Evolutionary conservation across 1,284 basidiomycete species (phyloP), one percentile per base, ranked within the genome.

Genomic region (Ceraceosorus guamensis): DNA sequence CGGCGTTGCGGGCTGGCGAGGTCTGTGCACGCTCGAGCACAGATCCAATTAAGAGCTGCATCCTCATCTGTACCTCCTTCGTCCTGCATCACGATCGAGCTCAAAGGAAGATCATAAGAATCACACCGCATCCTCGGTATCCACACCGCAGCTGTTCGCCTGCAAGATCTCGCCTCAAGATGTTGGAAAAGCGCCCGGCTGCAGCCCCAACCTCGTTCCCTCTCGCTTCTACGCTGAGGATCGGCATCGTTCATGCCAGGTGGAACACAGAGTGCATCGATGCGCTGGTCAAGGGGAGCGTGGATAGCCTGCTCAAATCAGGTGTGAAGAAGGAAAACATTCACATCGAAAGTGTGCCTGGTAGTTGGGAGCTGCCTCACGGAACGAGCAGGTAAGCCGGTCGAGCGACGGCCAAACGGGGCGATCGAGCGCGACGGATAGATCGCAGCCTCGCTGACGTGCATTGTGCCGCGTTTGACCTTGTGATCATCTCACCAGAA

Each of bases 291-390:
- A 78, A 81, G 0, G 91, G 91, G 46, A 83, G 87, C 7, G 78
- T 90, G 57, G 78, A 80, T 33, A 89, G 87, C 74, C 82, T 96
- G 65, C 87, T 84, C 78, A 85, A 85, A 68, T 81, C 83, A 39
- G 92, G 92, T 45, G 91, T 97, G 62, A 88, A 88, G 79, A 83
- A 88, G 57, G 82, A 83, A 72, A 93, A 96, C 74, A 95, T 97
- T 67, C 82, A 91, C 56, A 80, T 95, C 53, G 87, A 93, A 79
- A 87, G 85, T 32, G 91, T 98, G 1, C 92, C 93, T 0, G 93
- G 93, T 11, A 71, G 66, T 44, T 74, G 67, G 66, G 71, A 75
- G 60, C 66, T 74, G 49, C 73, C 73, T 0, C 62, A 67, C 16
- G 73, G 65, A 33, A 61, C 62, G 2, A 61, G 60, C 41, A 48